These are phyloP conservation scores for Microthlaspi erraticum DNA, from an alignment of 345 rosid genomes.

Conservation along the genomic window DNA sequence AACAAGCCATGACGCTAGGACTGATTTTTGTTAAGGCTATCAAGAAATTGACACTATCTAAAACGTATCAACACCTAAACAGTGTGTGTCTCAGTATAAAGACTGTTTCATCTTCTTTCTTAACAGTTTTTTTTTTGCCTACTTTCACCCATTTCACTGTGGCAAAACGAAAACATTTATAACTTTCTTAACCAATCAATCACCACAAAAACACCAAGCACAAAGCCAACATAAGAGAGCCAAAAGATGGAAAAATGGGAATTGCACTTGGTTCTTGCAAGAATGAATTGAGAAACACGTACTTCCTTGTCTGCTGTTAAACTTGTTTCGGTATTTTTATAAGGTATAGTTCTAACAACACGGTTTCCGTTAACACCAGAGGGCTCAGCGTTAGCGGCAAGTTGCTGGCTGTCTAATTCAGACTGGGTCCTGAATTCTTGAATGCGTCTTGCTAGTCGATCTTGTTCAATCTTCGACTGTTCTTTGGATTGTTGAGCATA, in stretches of 20 bases:
- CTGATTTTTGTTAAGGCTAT: not conserved
- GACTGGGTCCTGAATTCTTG: constrained; percentile 91
- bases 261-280: not conserved
- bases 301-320: constrained; percentile 72
- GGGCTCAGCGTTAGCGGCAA: constrained; percentile 53
- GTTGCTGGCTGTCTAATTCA: constrained; percentile 65
- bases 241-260: constrained; percentile 6
- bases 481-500: constrained; percentile 94
- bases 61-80: not conserved
- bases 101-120: constrained; percentile 17
- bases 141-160: constrained; percentile 6
- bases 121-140: not conserved
- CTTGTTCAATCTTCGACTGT: constrained; percentile 75
- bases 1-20: constrained; percentile 5
- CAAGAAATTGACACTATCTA: not conserved
- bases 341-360: constrained; percentile 53
- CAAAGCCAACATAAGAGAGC: constrained; percentile 1
- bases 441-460: constrained; percentile 83
- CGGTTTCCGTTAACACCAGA: constrained; percentile 50
- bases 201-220: constrained; percentile 15
- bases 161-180: not conserved
- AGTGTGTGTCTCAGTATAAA: not conserved
- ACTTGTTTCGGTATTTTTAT: constrained; percentile 61
- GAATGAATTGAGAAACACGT: constrained; percentile 37
- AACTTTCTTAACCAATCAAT: constrained; percentile 12